These are phyloP conservation scores for Diaporthe sp. DNA, from an alignment of 2,329 filamentous ascomycete species.

Conservation along the genomic window DNA sequence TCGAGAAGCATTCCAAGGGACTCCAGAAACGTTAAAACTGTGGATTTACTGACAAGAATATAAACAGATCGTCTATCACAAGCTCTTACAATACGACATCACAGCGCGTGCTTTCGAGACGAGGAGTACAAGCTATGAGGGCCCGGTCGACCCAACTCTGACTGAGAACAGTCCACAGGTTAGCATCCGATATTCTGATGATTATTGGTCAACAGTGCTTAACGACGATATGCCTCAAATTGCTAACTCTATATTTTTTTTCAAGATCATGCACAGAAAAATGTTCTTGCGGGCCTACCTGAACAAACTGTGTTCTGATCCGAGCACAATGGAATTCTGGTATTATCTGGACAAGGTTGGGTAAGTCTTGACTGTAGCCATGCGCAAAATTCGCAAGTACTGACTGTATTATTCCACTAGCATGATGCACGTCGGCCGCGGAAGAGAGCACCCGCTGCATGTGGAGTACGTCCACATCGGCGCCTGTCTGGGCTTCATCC, in stretches of 20 bases:
- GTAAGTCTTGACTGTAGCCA: conserved; percentile 55
- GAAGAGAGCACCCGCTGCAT: conserved; percentile 79
- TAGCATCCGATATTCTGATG: neutral
- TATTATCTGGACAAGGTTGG: conserved; percentile 88
- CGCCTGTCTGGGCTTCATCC: conserved; percentile 79
- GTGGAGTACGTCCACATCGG: conserved; percentile 87
- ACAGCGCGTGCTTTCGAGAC: conserved; percentile 83
- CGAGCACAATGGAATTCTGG: conserved; percentile 83
- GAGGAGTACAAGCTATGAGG: conserved; percentile 74
- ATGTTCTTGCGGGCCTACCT: conserved; percentile 84
- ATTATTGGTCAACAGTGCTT: too few species aligned
- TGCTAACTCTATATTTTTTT: neutral
- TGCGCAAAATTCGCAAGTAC: neutral
- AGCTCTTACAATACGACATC: conserved; percentile 84
- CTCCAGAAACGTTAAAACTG: too few species aligned
- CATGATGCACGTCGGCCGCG: conserved; percentile 86
- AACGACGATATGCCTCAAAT: too few species aligned
- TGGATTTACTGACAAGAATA: neutral
- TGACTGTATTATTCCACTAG: conserved; percentile 50
- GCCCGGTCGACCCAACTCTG: conserved; percentile 73
- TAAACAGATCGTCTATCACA: conserved; percentile 74
- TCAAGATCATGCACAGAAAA: conserved; percentile 77
- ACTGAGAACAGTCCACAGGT: conserved; percentile 77
- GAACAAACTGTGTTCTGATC: conserved; percentile 80
- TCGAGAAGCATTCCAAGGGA: too few species aligned